Base-by-base conservation (phyloP, 371 early-diverging fungal species). In the Gilbertella persicaria region DNA sequence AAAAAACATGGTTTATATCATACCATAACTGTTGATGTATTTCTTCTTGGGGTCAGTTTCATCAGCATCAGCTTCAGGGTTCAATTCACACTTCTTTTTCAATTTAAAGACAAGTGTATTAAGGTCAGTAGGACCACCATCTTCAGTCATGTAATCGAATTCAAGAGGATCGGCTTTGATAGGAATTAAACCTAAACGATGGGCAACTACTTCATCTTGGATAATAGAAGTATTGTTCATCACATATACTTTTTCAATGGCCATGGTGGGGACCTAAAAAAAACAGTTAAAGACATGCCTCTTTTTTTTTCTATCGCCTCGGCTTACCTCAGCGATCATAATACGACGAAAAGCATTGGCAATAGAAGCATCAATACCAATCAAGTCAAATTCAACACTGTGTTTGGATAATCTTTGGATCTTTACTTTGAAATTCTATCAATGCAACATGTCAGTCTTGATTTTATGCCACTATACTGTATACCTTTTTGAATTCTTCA, bases 181-280 rank as follows among this genome's bases (percentile, higher is more conserved):
- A 30, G 99, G 99, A 47, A 99, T 84, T 57, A 99, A 75, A 25
- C 99, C 99, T 29, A 99, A 73, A 55, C 99, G 88, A 62, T 99
- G 97, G n/a, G 98, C 90, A 36, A 99, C 69, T 3, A 99, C 88
- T 74, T 99, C 99, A 68, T 99, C 99, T 52, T 93, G 92, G 63
- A 99, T 87, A 36, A 99, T 84, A 5, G 92, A 87, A 12, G 92
- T 95, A 79, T 99, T 98, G 80, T 97, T 91, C 78, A 86, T 71
- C 48, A 99, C 85, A 67, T 87, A 97, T 12, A 99, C 97, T 39
- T 89, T 85, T 65, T 99, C 99, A 45, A 99, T 97, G 8, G 99
- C 99, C 94, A 98, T 90, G 0, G 97, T 95, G 20, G 98, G 96
- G 8, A 98, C 88, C 89, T 88, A 50, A 13, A 4, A 30, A 12